Base-by-base conservation (phyloP, 257 asterid species). In the Rehmannia glutinosa region DNA sequence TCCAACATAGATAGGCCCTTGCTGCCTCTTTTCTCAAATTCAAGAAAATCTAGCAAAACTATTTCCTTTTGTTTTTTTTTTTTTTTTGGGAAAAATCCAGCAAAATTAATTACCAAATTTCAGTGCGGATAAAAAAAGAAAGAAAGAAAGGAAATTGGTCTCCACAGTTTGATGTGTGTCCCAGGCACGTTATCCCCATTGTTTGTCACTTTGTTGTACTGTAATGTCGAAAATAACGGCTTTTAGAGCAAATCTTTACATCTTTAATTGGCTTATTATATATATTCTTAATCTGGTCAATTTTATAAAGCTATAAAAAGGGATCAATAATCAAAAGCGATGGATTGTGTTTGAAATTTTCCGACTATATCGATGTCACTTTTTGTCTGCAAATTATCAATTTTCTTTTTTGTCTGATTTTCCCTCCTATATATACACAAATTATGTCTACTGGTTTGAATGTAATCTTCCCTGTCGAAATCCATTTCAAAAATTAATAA, bases 341-440 rank as follows among this genome's bases (percentile, higher is more conserved):
- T 16, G 66, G 67, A 27, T 70, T n/a, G n/a, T n/a, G 70, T 59
- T 66, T 64, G 69, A 50, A 57, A 54, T 38, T 30, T 70, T 2
- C 70, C 65, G 76, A 64, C 76, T 64, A 52, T 30, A 36, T 69
- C 52, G 53, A 64, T 62, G 69, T 75, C 69, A 46, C 73, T 64
- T 69, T 75, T 75, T 75, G 73, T 69, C 79, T 56, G 57, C n/a
- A n/a, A 49, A 62, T 68, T 0, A 45, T 25, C 20, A 23, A 15
- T 64, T 73, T 9, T 39, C 16, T 53, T 23, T 58, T 24, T 58
- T 8, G 6, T 24, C 17, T 36, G n/a, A n/a, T n/a, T n/a, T n/a
- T n/a, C n/a, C n/a, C n/a, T n/a, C n/a, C n/a, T n/a, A n/a, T n/a
- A n/a, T n/a, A n/a, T n/a, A n/a, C n/a, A n/a, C n/a, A n/a, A n/a